phyloP scores from a whole-genome alignment of 345 rosid genomes.

The Punica granatum region DNA sequence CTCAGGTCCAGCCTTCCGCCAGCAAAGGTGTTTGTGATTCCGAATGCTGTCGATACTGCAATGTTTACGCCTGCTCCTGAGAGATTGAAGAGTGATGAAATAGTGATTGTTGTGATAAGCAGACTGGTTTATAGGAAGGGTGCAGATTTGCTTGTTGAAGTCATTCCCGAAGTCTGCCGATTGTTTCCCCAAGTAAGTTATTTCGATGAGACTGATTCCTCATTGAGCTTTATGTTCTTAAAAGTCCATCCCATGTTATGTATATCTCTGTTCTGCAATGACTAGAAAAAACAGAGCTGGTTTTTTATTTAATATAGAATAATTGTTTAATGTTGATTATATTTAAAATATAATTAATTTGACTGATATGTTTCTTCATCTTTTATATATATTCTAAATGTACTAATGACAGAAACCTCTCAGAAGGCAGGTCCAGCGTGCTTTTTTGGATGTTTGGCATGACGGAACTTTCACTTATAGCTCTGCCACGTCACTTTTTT shows the following conservation, averaged over 20 bases:
- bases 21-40: conserved; percentile 75
- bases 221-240: background rate
- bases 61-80: conserved; percentile 79
- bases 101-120: conserved; percentile 84
- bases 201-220: background rate
- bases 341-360: too few relatives aligned
- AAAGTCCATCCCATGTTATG: background rate
- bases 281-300: background rate
- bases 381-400: background rate
- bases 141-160: conserved; percentile 93
- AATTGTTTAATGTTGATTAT: too few relatives aligned
- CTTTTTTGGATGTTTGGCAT: background rate
- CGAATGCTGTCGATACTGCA: conserved; percentile 98
- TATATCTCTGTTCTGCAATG: background rate
- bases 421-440: background rate
- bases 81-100: conserved; percentile 45
- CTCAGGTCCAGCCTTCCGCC: conserved; percentile 82
- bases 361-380: too few relatives aligned
- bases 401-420: background rate
- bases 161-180: conserved; percentile 82
- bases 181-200: conserved; percentile 67
- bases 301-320: too few relatives aligned
- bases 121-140: conserved; percentile 94
- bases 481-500: background rate
- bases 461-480: background rate